Conservation (phyloP, 2,329 filamentous ascomycete genomes). For the Metarhizium brunneum region DNA sequence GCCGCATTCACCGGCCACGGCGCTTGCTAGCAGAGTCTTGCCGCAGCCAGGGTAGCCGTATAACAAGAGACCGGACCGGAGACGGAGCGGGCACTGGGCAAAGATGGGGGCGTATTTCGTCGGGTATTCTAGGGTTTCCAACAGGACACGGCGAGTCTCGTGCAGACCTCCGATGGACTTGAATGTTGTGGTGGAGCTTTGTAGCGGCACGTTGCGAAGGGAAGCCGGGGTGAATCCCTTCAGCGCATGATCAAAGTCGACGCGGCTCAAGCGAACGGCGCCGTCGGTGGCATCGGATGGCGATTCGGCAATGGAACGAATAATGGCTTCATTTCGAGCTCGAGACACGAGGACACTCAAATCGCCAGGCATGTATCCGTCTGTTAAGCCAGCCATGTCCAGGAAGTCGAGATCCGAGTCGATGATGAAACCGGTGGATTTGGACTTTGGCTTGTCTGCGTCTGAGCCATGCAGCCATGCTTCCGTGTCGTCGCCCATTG, state of each 20-base stretch:
- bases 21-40: constrained; percentile 90
- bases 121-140: constrained; percentile 93
- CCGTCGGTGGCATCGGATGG: constrained; percentile 34
- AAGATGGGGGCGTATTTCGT: constrained; percentile 98
- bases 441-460: constrained; percentile 26
- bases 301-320: constrained; percentile 60
- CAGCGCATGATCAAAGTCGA: constrained; percentile 76
- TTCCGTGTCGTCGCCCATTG: constrained; percentile 41
- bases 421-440: constrained; percentile 58
- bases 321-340: constrained; percentile 85
- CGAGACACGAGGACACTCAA: constrained; percentile 76
- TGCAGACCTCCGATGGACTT: constrained; percentile 82
- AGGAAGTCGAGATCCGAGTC: constrained; percentile 78
- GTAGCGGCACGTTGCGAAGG: constrained; percentile 85
- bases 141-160: constrained; percentile 78
- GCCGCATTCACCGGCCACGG: constrained; percentile 94
- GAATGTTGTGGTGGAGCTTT: constrained; percentile 88
- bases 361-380: constrained; percentile 97
- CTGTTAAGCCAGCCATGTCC: constrained; percentile 85
- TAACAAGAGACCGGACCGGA: constrained; percentile 83
- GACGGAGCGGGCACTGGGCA: constrained; percentile 85
- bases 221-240: constrained; percentile 93
- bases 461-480: constrained; percentile 72
- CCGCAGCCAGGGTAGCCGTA: constrained; percentile 96
- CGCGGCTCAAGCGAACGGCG: constrained; percentile 54